Evolutionary conservation across 768 basidiomycete species (phyloP).

Genomic region (Amanita molliuscula): DNA sequence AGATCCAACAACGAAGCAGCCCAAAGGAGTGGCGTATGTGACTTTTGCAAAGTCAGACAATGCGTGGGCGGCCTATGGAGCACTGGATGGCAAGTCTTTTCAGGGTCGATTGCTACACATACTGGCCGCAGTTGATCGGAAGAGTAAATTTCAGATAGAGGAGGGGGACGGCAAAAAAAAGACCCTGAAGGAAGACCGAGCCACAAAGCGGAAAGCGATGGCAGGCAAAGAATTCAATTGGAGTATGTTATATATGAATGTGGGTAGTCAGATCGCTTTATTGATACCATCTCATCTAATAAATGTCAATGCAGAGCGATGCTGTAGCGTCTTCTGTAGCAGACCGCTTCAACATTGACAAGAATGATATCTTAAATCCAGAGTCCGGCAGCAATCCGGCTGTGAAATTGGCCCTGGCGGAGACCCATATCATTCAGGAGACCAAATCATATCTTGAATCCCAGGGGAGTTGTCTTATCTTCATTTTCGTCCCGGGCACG

Average conservation of each 20-base stretch:
- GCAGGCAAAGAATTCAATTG: conserved; percentile 84
- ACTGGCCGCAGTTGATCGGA: conserved; percentile 70
- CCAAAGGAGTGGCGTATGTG: conserved; percentile 44
- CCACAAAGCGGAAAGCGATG: conserved; percentile 50
- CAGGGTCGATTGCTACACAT: conserved; percentile 91
- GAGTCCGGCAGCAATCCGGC: conserved; percentile 69
- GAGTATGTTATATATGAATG: conserved; percentile 96
- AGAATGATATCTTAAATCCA: conserved; percentile 81
- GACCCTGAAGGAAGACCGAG: conserved; percentile 49
- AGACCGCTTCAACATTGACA: conserved; percentile 76
- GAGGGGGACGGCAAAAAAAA: conserved; percentile 35
- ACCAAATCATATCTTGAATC: conserved; percentile 85
- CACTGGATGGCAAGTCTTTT: conserved; percentile 75
- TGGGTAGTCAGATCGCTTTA: conserved; percentile 32
- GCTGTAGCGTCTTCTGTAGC: conserved; percentile 89
- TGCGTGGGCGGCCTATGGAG: conserved; percentile 60
- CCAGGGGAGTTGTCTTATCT: conserved; percentile 58
- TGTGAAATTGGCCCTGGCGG: conserved; percentile 91
- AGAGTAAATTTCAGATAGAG: conserved; percentile 31
- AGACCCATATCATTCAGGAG: conserved; percentile 93
- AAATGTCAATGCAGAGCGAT: conserved; percentile 52
- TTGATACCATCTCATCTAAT: conserved; percentile 2
- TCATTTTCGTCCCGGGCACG: conserved; percentile 43
- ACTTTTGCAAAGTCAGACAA: conserved; percentile 29
- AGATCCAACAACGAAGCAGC: conserved; percentile 31